Evolutionary conservation across 768 basidiomycete genomes (phyloP).

Genomic region (Boletus vinaceobasis): DNA sequence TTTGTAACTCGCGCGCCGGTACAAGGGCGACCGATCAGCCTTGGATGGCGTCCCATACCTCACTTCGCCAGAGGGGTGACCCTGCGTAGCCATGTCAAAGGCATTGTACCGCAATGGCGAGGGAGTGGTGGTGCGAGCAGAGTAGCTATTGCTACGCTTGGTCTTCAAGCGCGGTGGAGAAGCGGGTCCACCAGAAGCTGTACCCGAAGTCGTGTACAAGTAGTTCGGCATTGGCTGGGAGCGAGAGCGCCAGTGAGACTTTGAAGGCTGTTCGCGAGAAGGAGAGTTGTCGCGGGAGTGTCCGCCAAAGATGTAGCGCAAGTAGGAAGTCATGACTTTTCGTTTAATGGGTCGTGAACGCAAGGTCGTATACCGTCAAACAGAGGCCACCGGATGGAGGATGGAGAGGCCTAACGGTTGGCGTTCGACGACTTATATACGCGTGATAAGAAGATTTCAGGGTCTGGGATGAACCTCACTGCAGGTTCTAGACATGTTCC

Average conservation of each 20-base stretch:
- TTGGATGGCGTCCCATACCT: constrained; percentile 30
- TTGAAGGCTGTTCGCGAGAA: constrained; percentile 30
- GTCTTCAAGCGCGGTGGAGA: constrained; percentile 36
- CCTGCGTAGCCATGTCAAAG: constrained; percentile 25
- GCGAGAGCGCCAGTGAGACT: constrained; percentile 42
- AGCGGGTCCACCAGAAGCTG: constrained; percentile 28
- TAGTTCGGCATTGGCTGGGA: constrained; percentile 39
- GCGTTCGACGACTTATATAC: constrained; percentile 24
- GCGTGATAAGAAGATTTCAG: constrained; percentile 18
- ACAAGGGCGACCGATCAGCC: constrained; percentile 35
- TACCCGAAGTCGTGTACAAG: constrained; percentile 38
- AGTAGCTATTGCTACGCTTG: constrained; percentile 40
- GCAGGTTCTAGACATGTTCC: constrained; percentile 22
- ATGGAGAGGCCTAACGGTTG: constrained; percentile 2
- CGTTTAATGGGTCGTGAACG: constrained; percentile 17
- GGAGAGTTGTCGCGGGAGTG: constrained; percentile 26
- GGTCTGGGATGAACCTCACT: constrained; percentile 17
- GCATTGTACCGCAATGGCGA: constrained; percentile 42
- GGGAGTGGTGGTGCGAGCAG: constrained; percentile 34
- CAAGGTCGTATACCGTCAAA: constrained; percentile 16
- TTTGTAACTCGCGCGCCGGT: constrained; percentile 43
- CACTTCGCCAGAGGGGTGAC: constrained; percentile 28
- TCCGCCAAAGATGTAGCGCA: constrained; percentile 47
- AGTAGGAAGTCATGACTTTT: constrained; percentile 45
- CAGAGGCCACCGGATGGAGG: constrained; percentile 10